Evolutionary conservation across 2,329 filamentous ascomycete genomes (phyloP), one percentile per base, ranked within the genome.

Genomic region (Botrytis hyacinthi): DNA sequence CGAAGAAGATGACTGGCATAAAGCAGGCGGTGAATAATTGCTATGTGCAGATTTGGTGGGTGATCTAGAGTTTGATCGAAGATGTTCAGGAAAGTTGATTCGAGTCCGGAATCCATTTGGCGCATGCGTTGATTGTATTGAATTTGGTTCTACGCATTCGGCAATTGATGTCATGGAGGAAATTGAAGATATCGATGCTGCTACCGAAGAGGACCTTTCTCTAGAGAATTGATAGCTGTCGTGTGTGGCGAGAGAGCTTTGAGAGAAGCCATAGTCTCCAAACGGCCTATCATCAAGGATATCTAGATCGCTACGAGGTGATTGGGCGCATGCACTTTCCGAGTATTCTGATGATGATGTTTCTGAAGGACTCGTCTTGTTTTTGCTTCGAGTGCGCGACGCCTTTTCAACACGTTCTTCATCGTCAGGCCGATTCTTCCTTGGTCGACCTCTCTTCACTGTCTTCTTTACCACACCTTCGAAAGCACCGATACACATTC

Each of bases 401-500:
- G 87, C 85, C 82, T 91, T 91, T 3, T 89, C 86, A 71, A 86
- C 81, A 14, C 89, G 85, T 68, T 87, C 78, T 72, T 81, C 80
- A 40, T 79, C 75, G 59, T 89, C 87, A 0, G 88, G 88, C 10
- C 89, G 82, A 76, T 87, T 84, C 84, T 91, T 91, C 75, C 88
- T 86, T 9, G 90, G 90, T 29, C 90, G 84, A 14, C 90, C 90
- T 74, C 91, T 89, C 83, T 92, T 92, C 54, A 87, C 87, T 48
- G 88, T 87, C 81, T 91, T 90, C 80, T 89, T 88, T 42, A 91
- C 87, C 68, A 90, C 87, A 57, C 95, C 95, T 76, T 97, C 94
- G 79, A 98, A 97, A 8, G 94, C 95, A 73, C 96, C 96, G 73
- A 96, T 92, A 83, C 96, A 99, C 93, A 98, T 97, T 72, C 95